phyloP scores from a whole-genome alignment of 768 basidiomycete genomes.

The Gymnopilus dilepis region DNA sequence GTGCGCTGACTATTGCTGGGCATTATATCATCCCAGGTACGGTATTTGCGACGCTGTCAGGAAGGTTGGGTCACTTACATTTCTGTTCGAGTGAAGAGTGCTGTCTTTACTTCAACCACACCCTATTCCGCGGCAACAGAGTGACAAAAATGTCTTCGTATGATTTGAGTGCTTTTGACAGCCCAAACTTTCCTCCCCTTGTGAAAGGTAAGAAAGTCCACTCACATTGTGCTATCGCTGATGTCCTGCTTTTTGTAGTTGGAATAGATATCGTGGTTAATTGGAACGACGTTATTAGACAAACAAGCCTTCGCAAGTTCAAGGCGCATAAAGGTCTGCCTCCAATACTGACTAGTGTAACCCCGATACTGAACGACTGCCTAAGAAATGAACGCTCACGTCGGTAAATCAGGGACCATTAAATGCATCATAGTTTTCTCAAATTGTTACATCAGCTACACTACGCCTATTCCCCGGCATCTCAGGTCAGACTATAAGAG shows the following conservation, averaged over 20 bases:
- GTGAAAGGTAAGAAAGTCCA: slow-evolving; percentile 66
- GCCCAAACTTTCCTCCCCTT: slow-evolving; percentile 82
- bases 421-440: neutral
- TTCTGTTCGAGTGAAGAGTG: slow-evolving; percentile 58
- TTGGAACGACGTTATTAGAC: slow-evolving; percentile 87
- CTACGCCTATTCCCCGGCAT: slow-evolving; percentile 91
- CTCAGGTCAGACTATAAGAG: slow-evolving; percentile 69
- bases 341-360: neutral
- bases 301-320: slow-evolving; percentile 80
- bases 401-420: slow-evolving; percentile 56
- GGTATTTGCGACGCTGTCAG: neutral
- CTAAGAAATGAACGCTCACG: slow-evolving; percentile 79
- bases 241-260: slow-evolving; percentile 47
- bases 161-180: slow-evolving; percentile 83
- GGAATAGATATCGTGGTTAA: slow-evolving; percentile 91
- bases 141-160: slow-evolving; percentile 84
- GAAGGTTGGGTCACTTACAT: too few species aligned
- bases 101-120: slow-evolving; percentile 89
- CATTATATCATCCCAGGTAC: slow-evolving; percentile 90
- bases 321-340: slow-evolving; percentile 74
- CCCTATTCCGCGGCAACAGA: slow-evolving; percentile 84
- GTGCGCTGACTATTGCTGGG: slow-evolving; percentile 87
- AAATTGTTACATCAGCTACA: slow-evolving; percentile 53
- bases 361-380: slow-evolving; percentile 5
- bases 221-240: neutral